phyloP scores from a whole-genome alignment of 2,329 filamentous ascomycete species.

The Xylaria sp. region DNA sequence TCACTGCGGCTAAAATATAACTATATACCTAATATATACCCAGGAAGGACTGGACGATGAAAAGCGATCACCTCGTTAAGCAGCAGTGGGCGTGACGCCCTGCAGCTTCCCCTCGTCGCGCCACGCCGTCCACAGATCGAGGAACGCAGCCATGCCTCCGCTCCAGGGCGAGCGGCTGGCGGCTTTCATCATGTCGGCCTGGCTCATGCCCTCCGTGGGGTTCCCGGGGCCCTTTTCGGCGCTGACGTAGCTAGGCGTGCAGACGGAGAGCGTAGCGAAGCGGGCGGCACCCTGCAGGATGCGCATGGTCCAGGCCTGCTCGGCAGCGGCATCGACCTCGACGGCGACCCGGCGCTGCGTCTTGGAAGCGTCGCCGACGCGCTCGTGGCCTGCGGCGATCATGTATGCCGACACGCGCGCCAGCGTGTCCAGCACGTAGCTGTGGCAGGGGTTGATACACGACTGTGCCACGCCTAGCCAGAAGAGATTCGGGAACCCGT shows the following conservation, averaged over 20 bases:
- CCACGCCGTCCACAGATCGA: constrained; percentile 39
- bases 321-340: constrained; percentile 52
- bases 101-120: constrained; percentile 39
- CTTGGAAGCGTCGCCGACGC: constrained; percentile 30
- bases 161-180: constrained; percentile 41
- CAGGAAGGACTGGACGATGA: too few relatives aligned
- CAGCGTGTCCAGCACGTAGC: constrained; percentile 31
- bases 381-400: constrained; percentile 43
- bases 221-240: constrained; percentile 46
- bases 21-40: too few relatives aligned
- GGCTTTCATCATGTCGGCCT: constrained; percentile 42
- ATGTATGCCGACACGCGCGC: constrained; percentile 38
- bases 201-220: constrained; percentile 19
- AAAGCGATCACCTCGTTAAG: too few relatives aligned
- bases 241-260: constrained; percentile 62
- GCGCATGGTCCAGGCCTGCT: constrained; percentile 54
- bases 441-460: constrained; percentile 38
- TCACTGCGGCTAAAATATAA: too few relatives aligned
- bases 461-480: constrained; percentile 51
- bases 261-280: constrained; percentile 50
- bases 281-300: constrained; percentile 44
- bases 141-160: constrained; percentile 42
- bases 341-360: constrained; percentile 37
- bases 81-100: constrained; percentile 29
- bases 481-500: constrained; percentile 62